phyloP scores from a whole-genome alignment of 306 rosid genomes.

The Abrus precatorius region DNA sequence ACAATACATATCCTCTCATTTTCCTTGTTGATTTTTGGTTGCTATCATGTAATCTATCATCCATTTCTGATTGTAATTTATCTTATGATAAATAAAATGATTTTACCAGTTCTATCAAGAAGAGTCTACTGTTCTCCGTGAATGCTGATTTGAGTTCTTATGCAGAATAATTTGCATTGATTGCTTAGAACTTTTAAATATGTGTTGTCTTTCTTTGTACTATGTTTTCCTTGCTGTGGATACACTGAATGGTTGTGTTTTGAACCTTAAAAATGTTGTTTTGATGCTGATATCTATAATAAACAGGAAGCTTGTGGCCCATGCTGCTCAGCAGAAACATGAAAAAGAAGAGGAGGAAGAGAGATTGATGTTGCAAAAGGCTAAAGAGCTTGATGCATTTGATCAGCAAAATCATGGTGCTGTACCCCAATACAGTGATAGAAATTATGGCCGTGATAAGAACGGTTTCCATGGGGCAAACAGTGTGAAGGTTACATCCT shows the following conservation, averaged over 20 bases:
- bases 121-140: background rate
- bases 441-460: slow-evolving; percentile 77
- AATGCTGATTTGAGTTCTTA: slow-evolving; percentile 36
- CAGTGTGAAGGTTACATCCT: slow-evolving; percentile 98
- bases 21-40: background rate
- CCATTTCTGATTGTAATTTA: background rate
- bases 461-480: slow-evolving; percentile 96
- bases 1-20: background rate
- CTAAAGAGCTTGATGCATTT: slow-evolving; percentile 93
- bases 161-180: slow-evolving; percentile 17
- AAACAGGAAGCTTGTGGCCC: slow-evolving; percentile 87
- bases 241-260: slow-evolving; percentile 15
- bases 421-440: slow-evolving; percentile 83
- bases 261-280: slow-evolving; percentile 5
- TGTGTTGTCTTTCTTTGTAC: background rate
- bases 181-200: slow-evolving; percentile 21
- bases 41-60: background rate
- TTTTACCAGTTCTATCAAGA: background rate
- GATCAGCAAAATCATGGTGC: slow-evolving; percentile 99
- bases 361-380: slow-evolving; percentile 75
- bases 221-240: background rate
- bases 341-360: slow-evolving; percentile 91
- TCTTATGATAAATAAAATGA: background rate
- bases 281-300: slow-evolving; percentile 29
- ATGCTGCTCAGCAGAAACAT: slow-evolving; percentile 83